phyloP scores from a whole-genome alignment of 1,284 basidiomycete genomes.

The Ceratobasidium sp. region DNA sequence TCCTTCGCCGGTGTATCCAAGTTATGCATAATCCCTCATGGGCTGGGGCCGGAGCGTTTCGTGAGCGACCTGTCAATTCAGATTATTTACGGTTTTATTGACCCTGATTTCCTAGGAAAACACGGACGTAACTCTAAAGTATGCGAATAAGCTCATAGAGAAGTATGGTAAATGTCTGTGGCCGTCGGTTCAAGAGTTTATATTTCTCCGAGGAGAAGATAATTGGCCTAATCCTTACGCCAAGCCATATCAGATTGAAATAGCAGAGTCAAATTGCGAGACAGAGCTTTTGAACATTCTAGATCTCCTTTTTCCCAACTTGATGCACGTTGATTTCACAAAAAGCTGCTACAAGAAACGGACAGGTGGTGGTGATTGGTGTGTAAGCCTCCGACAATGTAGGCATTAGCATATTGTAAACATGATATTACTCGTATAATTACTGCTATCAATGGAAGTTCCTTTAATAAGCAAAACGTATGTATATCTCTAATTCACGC shows the following conservation, averaged over 20 bases:
- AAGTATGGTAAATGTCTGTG: background rate
- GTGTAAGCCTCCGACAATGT: background rate
- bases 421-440: too few species aligned
- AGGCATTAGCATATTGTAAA: background rate
- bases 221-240: background rate
- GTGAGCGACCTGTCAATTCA: background rate
- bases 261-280: background rate
- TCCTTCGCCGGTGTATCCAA: background rate
- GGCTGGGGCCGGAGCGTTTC: background rate
- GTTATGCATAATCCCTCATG: background rate
- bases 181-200: background rate
- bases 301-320: background rate
- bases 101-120: background rate
- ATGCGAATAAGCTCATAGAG: background rate
- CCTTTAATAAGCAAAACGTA: too few species aligned
- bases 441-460: background rate
- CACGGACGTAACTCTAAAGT: background rate
- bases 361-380: background rate
- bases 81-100: too few species aligned
- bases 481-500: too few species aligned
- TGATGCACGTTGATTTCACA: background rate
- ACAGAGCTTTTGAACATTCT: background rate
- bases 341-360: background rate
- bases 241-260: background rate
- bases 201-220: background rate